Evolutionary conservation across 768 basidiomycete species (phyloP).

Genomic region (Mrakia frigida): DNA sequence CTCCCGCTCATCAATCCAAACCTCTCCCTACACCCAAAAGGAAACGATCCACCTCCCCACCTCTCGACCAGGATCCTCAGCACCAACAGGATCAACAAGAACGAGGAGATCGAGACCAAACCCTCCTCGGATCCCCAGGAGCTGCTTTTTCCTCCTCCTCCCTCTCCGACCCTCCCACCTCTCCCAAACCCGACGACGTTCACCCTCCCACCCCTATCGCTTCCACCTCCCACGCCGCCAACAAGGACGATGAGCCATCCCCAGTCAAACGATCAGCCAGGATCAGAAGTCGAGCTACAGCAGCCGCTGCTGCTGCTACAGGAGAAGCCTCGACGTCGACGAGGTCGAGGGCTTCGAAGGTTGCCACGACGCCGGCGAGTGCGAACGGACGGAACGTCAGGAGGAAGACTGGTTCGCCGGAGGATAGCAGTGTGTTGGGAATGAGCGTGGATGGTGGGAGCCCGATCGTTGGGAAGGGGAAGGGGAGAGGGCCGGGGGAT

Average conservation of each 20-base stretch:
- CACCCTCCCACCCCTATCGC: neutral
- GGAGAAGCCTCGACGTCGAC: neutral
- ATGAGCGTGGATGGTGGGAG: neutral
- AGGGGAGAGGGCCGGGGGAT: neutral
- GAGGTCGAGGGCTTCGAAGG: neutral
- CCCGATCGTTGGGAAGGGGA: neutral
- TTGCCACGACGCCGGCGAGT: neutral
- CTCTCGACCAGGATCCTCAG: neutral
- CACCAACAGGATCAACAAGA: neutral
- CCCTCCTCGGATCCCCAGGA: neutral
- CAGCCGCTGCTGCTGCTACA: neutral
- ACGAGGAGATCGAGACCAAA: neutral
- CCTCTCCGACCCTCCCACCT: neutral
- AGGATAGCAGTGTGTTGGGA: neutral
- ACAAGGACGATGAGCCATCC: neutral
- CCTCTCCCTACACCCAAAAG: slow-evolving; percentile 1
- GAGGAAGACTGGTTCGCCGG: neutral
- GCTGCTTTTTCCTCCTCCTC: neutral
- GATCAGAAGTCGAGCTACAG: neutral
- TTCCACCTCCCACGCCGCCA: neutral
- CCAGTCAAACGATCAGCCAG: slow-evolving; percentile 3
- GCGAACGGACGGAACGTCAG: neutral
- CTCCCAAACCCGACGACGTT: neutral
- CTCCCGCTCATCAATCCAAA: neutral
- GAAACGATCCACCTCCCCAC: neutral